Percentiles rank a stretch among this genome's conserved stretches.
phyloP scores from a whole-genome alignment of 495 filamentous ascomycete genomes.

The Staphylotrichum longicolle region DNA sequence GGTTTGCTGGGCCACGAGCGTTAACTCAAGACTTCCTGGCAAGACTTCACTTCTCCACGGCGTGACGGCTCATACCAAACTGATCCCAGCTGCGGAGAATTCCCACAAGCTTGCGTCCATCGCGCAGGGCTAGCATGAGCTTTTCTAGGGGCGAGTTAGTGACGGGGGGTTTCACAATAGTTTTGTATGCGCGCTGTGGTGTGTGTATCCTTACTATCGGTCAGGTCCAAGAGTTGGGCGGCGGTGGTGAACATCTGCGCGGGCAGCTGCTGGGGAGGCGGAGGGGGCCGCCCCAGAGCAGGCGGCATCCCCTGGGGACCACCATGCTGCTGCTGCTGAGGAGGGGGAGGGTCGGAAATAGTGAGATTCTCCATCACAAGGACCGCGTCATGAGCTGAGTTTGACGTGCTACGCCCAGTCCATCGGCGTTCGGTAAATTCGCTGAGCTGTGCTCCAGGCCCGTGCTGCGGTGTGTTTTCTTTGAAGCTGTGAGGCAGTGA shows the following conservation, averaged over 20 bases:
- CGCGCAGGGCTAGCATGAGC: constrained; percentile 81
- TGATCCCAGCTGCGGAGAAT: constrained; percentile 97
- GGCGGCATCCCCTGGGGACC: constrained; percentile 28
- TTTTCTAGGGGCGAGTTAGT: constrained; percentile 64
- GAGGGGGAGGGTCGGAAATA: constrained; percentile 23
- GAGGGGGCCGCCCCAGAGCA: constrained; percentile 36
- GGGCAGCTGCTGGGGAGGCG: constrained; percentile 58
- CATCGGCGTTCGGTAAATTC: constrained; percentile 11
- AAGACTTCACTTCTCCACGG: neutral
- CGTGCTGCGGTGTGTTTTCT: neutral
- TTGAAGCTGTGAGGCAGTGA: too few relatives aligned
- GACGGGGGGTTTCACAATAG: neutral
- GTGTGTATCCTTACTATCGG: constrained; percentile 71
- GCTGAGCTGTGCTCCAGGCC: neutral
- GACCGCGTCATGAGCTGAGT: constrained; percentile 18
- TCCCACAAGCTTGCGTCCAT: constrained; percentile 89
- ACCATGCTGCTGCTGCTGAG: constrained; percentile 31
- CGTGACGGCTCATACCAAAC: constrained; percentile 67
- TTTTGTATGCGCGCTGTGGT: neutral
- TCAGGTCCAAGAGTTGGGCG: constrained; percentile 89
- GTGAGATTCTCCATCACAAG: constrained; percentile 23
- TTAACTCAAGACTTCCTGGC: constrained; percentile 12
- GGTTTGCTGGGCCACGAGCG: constrained; percentile 62
- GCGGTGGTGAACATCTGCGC: constrained; percentile 98
- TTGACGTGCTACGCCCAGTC: constrained; percentile 4